These are phyloP conservation scores for Pneumocystis jirovecii DNA, from an alignment of 1,139 yeast species.

Conservation along the genomic window DNA sequence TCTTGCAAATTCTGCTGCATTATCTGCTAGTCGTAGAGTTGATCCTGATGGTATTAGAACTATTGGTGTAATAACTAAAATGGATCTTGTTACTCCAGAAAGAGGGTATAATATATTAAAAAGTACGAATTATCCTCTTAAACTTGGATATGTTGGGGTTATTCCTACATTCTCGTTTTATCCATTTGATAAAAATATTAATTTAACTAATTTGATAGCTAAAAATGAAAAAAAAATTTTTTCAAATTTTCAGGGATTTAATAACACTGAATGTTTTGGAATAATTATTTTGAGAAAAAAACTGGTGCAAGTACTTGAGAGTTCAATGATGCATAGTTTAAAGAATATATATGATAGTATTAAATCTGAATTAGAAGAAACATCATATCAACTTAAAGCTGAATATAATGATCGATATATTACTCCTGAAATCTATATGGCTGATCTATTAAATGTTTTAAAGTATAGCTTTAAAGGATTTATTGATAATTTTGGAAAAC, in stretches of 20 bases:
- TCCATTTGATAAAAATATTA: constrained; percentile 6
- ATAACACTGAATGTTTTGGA: constrained; percentile 25
- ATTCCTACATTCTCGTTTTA: constrained; percentile 45
- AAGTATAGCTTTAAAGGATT: constrained; percentile 80
- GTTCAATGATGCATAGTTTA: constrained; percentile 77
- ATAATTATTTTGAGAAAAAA: constrained; percentile 63
- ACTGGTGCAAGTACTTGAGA: constrained; percentile 72
- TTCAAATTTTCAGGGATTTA: constrained; percentile 44
- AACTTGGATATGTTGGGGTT: constrained; percentile 96
- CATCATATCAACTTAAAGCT: constrained; percentile 84
- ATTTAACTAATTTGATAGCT: constrained; percentile 6
- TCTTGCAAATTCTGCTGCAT: constrained; percentile 87
- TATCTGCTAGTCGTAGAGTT: constrained; percentile 78
- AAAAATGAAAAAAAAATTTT: constrained; percentile 21
- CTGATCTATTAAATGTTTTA: constrained; percentile 76
- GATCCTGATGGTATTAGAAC: constrained; percentile 94
- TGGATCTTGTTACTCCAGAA: constrained; percentile 73
- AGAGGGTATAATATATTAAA: constrained; percentile 53
- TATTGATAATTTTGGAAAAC: constrained; percentile 66
- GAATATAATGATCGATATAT: constrained; percentile 88
- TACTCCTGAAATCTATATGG: constrained; percentile 86
- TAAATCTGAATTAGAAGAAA: constrained; percentile 83
- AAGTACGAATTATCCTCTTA: constrained; percentile 73
- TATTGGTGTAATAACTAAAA: constrained; percentile 85
- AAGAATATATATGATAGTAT: constrained; percentile 79